These are phyloP conservation scores for Penicillium fimorum DNA, from an alignment of 495 filamentous ascomycete species.

Conservation along the genomic window DNA sequence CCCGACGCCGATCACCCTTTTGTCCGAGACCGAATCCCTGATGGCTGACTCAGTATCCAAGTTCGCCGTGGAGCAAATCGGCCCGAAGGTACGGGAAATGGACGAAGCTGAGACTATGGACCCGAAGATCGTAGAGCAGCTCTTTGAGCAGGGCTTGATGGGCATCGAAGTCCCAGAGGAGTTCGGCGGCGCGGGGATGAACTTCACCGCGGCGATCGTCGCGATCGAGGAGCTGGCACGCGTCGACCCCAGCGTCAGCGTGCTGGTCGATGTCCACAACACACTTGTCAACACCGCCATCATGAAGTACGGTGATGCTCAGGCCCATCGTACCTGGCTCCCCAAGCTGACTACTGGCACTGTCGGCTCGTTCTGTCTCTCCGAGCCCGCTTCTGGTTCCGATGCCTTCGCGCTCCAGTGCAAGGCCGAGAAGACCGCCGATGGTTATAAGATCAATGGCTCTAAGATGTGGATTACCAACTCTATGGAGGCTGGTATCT, in stretches of 20 bases:
- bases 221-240: constrained; percentile 96
- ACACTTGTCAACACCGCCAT: constrained; percentile 95
- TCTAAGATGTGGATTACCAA: constrained; percentile 99
- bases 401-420: constrained; percentile 96
- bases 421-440: constrained; percentile 71
- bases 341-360: constrained; percentile 85
- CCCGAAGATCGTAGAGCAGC: constrained; percentile 75
- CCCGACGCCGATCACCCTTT: constrained; percentile 89
- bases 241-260: constrained; percentile 91
- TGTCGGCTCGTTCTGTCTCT: constrained; percentile 94
- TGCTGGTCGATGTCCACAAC: constrained; percentile 95
- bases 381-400: constrained; percentile 87
- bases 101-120: constrained; percentile 97
- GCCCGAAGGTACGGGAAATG: constrained; percentile 95
- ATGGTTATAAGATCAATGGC: constrained; percentile 83
- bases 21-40: constrained; percentile 84
- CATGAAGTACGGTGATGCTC: constrained; percentile 75
- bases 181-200: constrained; percentile 95
- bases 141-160: constrained; percentile 98
- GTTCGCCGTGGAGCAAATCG: constrained; percentile 83
- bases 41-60: constrained; percentile 90
- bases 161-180: constrained; percentile 96
- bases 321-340: constrained; percentile 78
- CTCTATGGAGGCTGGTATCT: constrained; percentile 86
- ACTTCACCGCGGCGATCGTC: constrained; percentile 94